phyloP scores from a whole-genome alignment of 441 rosid species.

The Gossypium aridum region DNA sequence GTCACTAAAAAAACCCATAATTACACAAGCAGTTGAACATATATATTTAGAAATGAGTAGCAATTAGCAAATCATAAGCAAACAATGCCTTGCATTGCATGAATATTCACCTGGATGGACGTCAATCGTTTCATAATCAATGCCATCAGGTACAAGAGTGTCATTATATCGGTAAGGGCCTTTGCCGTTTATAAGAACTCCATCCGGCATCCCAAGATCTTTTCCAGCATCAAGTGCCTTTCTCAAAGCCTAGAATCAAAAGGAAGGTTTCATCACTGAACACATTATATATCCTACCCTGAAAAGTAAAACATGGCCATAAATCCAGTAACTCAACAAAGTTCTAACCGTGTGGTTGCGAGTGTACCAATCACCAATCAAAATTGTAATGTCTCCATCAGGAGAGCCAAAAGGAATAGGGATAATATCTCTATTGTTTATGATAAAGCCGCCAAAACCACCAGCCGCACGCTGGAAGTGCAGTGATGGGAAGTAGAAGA shows the following conservation, averaged over 20 bases:
- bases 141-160: conserved; percentile 71
- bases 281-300: not conserved
- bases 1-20: not conserved
- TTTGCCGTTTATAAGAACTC: conserved; percentile 92
- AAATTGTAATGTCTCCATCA: conserved; percentile 60
- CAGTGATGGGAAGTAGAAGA: conserved; percentile 91
- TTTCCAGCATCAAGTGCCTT: conserved; percentile 79
- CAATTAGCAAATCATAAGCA: not conserved
- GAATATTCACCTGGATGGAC: conserved; percentile 78
- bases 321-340: not conserved
- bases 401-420: conserved; percentile 82
- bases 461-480: conserved; percentile 88
- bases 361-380: conserved; percentile 91
- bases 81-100: not conserved
- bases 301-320: not conserved
- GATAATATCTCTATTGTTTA: conserved; percentile 67
- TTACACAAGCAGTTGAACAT: not conserved
- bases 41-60: not conserved
- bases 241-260: conserved; percentile 57
- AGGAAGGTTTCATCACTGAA: not conserved
- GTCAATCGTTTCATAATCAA: conserved; percentile 64
- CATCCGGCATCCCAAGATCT: conserved; percentile 89
- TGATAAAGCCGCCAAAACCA: conserved; percentile 74
- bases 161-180: conserved; percentile 85
- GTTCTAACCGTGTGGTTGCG: conserved; percentile 80